Evolutionary conservation across 495 filamentous ascomycete species (phyloP).

Genomic region (Daldinia caldariorum): DNA sequence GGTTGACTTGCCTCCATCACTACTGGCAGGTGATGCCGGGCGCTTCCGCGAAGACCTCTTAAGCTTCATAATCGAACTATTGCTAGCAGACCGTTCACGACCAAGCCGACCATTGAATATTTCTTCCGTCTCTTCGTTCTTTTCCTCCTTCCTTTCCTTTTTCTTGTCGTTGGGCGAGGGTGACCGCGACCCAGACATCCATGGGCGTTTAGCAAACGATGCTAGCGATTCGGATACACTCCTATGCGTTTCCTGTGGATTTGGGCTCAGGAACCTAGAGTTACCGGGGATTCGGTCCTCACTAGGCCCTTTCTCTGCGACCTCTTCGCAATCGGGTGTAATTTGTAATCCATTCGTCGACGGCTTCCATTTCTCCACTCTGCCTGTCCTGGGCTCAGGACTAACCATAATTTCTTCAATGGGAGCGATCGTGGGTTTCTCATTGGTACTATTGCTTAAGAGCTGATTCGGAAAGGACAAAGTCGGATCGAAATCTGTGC

Average conservation of each 20-base stretch:
- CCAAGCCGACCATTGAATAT: slow-evolving; percentile 21
- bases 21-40: slow-evolving; percentile 49
- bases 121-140: slow-evolving; percentile 31
- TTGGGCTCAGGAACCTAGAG: slow-evolving; percentile 25
- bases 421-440: slow-evolving; percentile 35
- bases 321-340: slow-evolving; percentile 28
- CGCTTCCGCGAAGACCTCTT: slow-evolving; percentile 43
- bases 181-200: slow-evolving; percentile 70
- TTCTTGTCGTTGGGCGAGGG: slow-evolving; percentile 62
- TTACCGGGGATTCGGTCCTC: slow-evolving; percentile 3
- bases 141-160: slow-evolving; percentile 29
- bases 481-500: slow-evolving; percentile 51
- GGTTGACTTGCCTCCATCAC: slow-evolving; percentile 38
- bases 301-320: slow-evolving; percentile 26
- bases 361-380: slow-evolving; percentile 49
- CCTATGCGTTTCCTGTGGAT: slow-evolving; percentile 46
- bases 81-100: slow-evolving; percentile 44
- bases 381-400: slow-evolving; percentile 44
- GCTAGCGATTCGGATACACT: slow-evolving; percentile 71
- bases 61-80: slow-evolving; percentile 48
- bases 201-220: slow-evolving; percentile 72
- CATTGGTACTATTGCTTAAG: slow-evolving; percentile 38
- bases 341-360: slow-evolving; percentile 55
- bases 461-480: slow-evolving; percentile 45
- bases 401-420: slow-evolving; percentile 31